Base-by-base conservation (phyloP, 1,139 yeast genomes). In the Nakaseomyces nivariensis region DNA sequence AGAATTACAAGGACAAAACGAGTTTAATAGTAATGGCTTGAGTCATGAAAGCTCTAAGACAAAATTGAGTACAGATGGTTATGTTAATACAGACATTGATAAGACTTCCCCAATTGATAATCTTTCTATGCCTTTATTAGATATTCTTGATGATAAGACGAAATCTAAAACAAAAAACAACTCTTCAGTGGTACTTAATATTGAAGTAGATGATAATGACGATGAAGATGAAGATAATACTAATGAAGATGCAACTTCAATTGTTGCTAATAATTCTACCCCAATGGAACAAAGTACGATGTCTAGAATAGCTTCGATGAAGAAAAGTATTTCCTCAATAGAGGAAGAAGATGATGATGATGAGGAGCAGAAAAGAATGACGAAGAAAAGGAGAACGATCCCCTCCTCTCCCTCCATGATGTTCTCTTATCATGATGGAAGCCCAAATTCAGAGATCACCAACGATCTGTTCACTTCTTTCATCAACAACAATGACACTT, bases 381-480 rank as follows among this genome's bases (percentile, higher is more conserved):
- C 53, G 26, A 59, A 60, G 49, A 63, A 58, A 45, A 59, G 54
- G 48, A 58, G 58, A 34, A 55, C 58, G 8, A 58, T 64, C 52
- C 68, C 68, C 8, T 64, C 68, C 2, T 63, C 67, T 5, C 68
- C 68, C 6, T 58, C 61, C 10, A 60, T 60, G 45, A 60, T 62
- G 58, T 63, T 58, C 46, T 58, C 52, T 32, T 62, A 62, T 43
- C 56, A 57, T 29, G 56, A 52, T 10, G 54, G 47, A n/a, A 40
- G 46, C 40, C 45, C 47, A 25, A 37, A 31, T 37, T 47, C 46
- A 6, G 49, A 43, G 29, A 37, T 31, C 13, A 37, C 45, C 9
- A 42, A 43, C 11, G 47, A 43, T 13, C 25, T 47, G 22, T 43
- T 34, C 24, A 37, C 44, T 40, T 46, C 44, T 5, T 32, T 46